A percentile compares a stretch with the other conserved stretches of the same genome.
Evolutionary conservation across 2,329 filamentous ascomycete genomes (phyloP).

Genomic region (Clonostachys chloroleuca): DNA sequence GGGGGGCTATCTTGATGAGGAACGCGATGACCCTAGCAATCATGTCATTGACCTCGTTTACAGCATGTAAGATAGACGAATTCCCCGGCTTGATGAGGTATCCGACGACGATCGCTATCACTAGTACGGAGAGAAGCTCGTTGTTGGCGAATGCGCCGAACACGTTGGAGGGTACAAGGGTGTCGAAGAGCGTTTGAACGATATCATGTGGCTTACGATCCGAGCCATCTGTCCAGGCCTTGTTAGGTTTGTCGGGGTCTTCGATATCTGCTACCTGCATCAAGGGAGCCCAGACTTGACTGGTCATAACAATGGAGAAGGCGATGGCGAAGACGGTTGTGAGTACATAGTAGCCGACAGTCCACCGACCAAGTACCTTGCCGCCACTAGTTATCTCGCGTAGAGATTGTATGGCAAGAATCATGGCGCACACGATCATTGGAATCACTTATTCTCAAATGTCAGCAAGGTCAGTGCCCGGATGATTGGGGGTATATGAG

Average conservation of each 20-base stretch:
- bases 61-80: constrained; percentile 32
- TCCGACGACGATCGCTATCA: constrained; percentile 38
- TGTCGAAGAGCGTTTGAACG: constrained; percentile 42
- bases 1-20: constrained; percentile 42
- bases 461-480: not conserved
- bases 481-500: not conserved
- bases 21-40: constrained; percentile 39
- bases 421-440: constrained; percentile 46
- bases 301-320: constrained; percentile 37
- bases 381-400: constrained; percentile 31
- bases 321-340: constrained; percentile 45
- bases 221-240: constrained; percentile 13
- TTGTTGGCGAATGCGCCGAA: constrained; percentile 39
- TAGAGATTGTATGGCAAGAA: constrained; percentile 43
- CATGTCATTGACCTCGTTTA: constrained; percentile 41
- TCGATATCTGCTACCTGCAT: constrained; percentile 27
- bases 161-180: constrained; percentile 43
- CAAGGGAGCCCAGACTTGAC: constrained; percentile 40
- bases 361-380: constrained; percentile 36
- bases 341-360: constrained; percentile 41
- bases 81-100: constrained; percentile 31
- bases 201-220: constrained; percentile 33
- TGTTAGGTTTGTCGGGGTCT: constrained; percentile 18
- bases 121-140: constrained; percentile 38
- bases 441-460: constrained; percentile 32